Percentiles rank a stretch among this genome's conserved stretches.
Evolutionary conservation across 1,139 yeast species (phyloP).

Genomic region (Hansenula sp.): DNA sequence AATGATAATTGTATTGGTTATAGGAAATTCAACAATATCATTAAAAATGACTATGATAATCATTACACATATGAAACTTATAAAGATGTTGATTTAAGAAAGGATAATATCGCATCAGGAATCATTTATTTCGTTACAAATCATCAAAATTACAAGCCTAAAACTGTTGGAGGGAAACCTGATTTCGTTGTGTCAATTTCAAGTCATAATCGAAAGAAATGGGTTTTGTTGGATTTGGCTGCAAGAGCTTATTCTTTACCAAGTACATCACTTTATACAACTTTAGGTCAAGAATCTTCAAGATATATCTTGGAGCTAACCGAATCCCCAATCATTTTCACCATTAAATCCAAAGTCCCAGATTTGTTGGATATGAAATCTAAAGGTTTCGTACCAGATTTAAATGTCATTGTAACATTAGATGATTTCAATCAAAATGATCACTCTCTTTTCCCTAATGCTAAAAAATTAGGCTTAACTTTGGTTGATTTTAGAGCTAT

Average conservation of each 20-base stretch:
- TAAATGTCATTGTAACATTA: conserved; percentile 39
- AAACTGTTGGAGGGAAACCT: conserved; percentile 20
- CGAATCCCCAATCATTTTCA: conserved; percentile 53
- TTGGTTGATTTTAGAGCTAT: conserved; percentile 44
- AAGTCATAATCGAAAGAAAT: conserved; percentile 53
- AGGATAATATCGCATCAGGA: conserved; percentile 44
- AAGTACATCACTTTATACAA: conserved; percentile 59
- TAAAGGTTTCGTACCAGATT: conserved; percentile 26
- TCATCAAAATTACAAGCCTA: conserved; percentile 23
- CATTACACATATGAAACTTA: conserved; percentile 37
- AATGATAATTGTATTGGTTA: conserved; percentile 33
- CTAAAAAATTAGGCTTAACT: conserved; percentile 26
- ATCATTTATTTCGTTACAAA: conserved; percentile 39
- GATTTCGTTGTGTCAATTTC: conserved; percentile 50
- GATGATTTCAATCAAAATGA: conserved; percentile 35
- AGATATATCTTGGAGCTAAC: conserved; percentile 53
- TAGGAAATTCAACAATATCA: conserved; percentile 28
- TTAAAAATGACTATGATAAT: conserved; percentile 15
- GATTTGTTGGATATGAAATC: conserved; percentile 34
- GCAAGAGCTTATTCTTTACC: conserved; percentile 48
- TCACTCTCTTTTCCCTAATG: conserved; percentile 15
- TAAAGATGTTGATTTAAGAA: conserved; percentile 29
- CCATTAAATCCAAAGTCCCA: conserved; percentile 44
- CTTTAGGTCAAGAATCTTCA: conserved; percentile 58
- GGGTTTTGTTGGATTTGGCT: conserved; percentile 60